Base-by-base conservation (phyloP, 805 yeast genomes). In the Ogataea sp. region DNA sequence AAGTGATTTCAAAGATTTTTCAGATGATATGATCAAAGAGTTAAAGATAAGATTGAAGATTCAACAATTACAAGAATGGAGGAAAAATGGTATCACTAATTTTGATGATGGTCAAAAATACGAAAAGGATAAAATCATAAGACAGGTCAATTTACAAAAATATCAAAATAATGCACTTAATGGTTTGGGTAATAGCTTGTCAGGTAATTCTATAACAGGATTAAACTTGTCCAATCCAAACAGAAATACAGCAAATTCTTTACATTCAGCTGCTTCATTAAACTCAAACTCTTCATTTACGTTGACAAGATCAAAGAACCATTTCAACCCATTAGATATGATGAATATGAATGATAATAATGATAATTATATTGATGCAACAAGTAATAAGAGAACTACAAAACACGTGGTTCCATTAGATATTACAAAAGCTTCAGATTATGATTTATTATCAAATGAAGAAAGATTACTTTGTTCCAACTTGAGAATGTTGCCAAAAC, bases 21-120 rank as follows among this genome's bases (percentile, higher is more conserved):
- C 80, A 4, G 76, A 72, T 25, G 95, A 84, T 55, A 71, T 88
- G 45, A 50, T 87, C 33, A 76, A 77, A 11, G 98, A 93, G 61
- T 70, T 86, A 38, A 79, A 78, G 49, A 78, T 85, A 47, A 71
- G 97, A 41, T 72, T 80, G 28, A 74, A 94, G 45, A 88, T 93
- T 36, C 83, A 82, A 38, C 96, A 88, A 60, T 65, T 94, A 24
- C 98, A 93, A 60, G 90, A 83, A 54, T 94, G 96, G 87, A 74
- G 99, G 46, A 73, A 80, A 36, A 82, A 86, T 57, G 99, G 99
- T 5, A 74, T 93, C 37, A 83, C 88, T 3, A 77, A 86, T 0
- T 50, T 86, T 32, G 96, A 89, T 44, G 82, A 75, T 37, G 98
- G 97, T 4, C 61, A 68, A 26, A 83, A 80, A 57, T 93, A 78